Base-by-base conservation (phyloP, 768 basidiomycete genomes). In the Lepiota venenata region DNA sequence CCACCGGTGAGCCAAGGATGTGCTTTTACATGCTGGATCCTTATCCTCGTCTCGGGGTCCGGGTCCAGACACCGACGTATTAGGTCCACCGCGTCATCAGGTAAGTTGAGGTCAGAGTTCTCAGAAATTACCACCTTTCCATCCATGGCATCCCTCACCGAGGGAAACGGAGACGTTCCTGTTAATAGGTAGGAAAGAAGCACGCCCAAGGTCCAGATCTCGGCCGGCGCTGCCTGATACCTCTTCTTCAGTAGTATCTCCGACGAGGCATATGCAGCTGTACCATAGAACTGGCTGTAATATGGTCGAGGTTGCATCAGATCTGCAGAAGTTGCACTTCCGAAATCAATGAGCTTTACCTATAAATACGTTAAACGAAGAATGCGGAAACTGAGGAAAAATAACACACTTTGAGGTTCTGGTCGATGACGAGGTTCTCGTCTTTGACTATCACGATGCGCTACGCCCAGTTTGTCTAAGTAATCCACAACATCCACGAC, bases 391-490 rank as follows among this genome's bases (percentile, higher is more conserved):
- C 32, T 7, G 32, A 9, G 8, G 27, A 40, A 32, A 21, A 43
- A 22, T 16, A 29, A 55, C 72, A 56, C 63, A 87, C 88, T 73
- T 81, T 87, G 58, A 91, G 76, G 58, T 88, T 72, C 67, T 71
- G 74, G 69, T 90, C 89, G 35, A 93, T 83, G 48, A 93, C 83
- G 45, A 94, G 69, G 64, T 99, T 99, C 69, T 99, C 96, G 52
- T 98, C 96, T 67, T 99, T 99, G 63, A 99, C n/a, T 85, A 67
- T 99, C 96, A 38, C 96, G 87, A 68, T 99, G 96, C 0, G 88
- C 85, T 60, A 98, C 90, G 22, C 94, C 92, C 56, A 83, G 85
- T 43, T 75, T 73, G 62, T 96, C 80, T 35, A 98, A 78, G 64
- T 94, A 92, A 57, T 80, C 71, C 5, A 94, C 88, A 36, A 86